Base-by-base conservation (phyloP, 345 rosid genomes). In the Kernera saxatilis region DNA sequence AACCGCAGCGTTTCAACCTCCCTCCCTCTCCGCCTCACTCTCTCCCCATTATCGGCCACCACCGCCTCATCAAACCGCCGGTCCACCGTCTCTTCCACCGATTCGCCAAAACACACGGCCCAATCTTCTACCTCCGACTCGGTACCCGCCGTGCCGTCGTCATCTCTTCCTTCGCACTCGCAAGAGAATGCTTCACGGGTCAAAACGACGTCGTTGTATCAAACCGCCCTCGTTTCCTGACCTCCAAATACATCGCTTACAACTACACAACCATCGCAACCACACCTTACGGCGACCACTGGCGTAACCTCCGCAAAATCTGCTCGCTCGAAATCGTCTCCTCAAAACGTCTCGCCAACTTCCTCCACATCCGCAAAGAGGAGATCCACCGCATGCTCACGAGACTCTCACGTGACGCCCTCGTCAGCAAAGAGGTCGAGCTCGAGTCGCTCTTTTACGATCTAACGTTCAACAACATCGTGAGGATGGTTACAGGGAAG, bases 401-500 rank as follows among this genome's bases (percentile, higher is more conserved):
- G 11, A 40, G 45, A 23, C 56, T 73, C 25, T 51, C 71, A 14
- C 70, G 51, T 15, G 52, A 58, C 14, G 19, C 19, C 1, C 45
- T 58, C 32, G 4, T 36, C 48, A 58, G 12, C 64, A 37, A 58
- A 1, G 64, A 43, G 39, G 72, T 73, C 5, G 49, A 73, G 41
- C 43, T 73, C 25, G 63, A 30, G 44, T 33, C 67, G 0, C 35
- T 73, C 14, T 23, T 66, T 6, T 41, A 51, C 14, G 67, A 65
- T n/a, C 46, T 73, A 37, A 65, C 72, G 26, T 66, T 55, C 46
- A 73, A 73, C 10, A 73, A 73, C 59, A 48, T 66, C 2, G 44
- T 73, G 67, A 73, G 81, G 46, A 77, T 46, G 87, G 70, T 84
- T 2, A 81, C 87, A 0, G 87, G 88, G 67, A 84, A 83, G 60